Evolutionary conservation across 2,329 filamentous ascomycete genomes (phyloP).

Genomic region (Fusarium sp.): DNA sequence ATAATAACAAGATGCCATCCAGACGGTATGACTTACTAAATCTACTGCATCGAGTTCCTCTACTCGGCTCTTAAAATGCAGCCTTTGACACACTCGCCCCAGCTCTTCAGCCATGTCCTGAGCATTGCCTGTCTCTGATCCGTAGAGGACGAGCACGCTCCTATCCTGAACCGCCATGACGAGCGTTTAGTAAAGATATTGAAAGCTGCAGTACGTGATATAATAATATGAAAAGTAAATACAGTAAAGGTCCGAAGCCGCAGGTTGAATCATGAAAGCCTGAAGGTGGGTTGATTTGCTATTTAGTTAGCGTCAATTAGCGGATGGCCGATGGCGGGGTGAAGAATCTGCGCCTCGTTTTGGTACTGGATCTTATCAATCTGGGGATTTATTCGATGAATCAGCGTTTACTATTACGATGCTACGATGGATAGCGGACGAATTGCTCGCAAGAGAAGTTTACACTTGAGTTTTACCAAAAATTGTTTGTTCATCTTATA

Average conservation of each 20-base stretch:
- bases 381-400: constrained; percentile 27
- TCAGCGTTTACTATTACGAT: constrained; percentile 4
- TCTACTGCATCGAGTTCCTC: constrained; percentile 82
- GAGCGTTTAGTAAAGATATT: not conserved
- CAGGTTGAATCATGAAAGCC: constrained; percentile 16
- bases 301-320: constrained; percentile 39
- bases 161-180: constrained; percentile 51
- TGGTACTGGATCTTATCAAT: constrained; percentile 40
- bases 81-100: constrained; percentile 76
- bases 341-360: constrained; percentile 19
- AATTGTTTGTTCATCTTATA: not conserved
- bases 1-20: not conserved
- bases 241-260: constrained; percentile 15
- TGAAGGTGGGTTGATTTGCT: constrained; percentile 24
- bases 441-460: not conserved
- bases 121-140: constrained; percentile 93
- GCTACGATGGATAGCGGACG: not conserved
- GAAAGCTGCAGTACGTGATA: not conserved
- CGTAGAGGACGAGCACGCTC: constrained; percentile 81
- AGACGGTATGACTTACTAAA: constrained; percentile 68
- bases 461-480: not conserved
- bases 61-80: constrained; percentile 82
- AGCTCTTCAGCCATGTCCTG: constrained; percentile 92
- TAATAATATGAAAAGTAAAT: not conserved
- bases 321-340: constrained; percentile 42